Conservation (phyloP, 2,329 filamentous ascomycete species). For the Scedosporium boydii region DNA sequence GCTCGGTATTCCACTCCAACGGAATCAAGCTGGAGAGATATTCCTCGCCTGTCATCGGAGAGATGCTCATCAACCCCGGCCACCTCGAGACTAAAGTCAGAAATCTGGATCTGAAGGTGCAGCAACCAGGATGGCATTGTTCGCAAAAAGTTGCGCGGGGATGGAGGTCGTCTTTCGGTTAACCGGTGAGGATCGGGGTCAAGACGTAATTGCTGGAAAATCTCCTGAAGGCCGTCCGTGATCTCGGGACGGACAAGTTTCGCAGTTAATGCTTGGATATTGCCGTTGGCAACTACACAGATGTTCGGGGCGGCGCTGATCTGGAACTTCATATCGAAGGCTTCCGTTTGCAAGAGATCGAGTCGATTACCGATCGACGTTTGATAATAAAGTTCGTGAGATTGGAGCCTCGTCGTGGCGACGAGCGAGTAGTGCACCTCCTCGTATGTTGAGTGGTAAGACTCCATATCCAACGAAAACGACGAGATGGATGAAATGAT, state of each 20-base stretch:
- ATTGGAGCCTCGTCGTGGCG: slow-evolving; percentile 72
- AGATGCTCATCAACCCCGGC: slow-evolving; percentile 81
- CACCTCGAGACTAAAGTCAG: slow-evolving; percentile 82
- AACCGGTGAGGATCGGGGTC: slow-evolving; percentile 50
- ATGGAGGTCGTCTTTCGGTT: slow-evolving; percentile 33
- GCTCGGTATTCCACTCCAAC: slow-evolving; percentile 86
- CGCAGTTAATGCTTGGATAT: slow-evolving; percentile 76
- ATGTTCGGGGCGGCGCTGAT: slow-evolving; percentile 79
- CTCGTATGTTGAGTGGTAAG: slow-evolving; percentile 80
- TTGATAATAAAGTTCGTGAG: slow-evolving; percentile 90
- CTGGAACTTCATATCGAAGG: slow-evolving; percentile 77
- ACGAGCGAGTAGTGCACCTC: slow-evolving; percentile 80
- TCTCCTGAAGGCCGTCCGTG: slow-evolving; percentile 82
- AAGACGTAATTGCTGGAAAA: slow-evolving; percentile 71
- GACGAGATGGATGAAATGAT: slow-evolving; percentile 94
- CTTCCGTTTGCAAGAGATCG: slow-evolving; percentile 79
- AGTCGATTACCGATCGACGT: slow-evolving; percentile 74
- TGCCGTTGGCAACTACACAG: slow-evolving; percentile 69
- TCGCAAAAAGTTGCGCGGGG: slow-evolving; percentile 63
- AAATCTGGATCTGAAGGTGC: slow-evolving; percentile 74
- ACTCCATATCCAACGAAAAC: slow-evolving; percentile 85
- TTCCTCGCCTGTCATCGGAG: slow-evolving; percentile 69
- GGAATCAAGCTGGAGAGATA: slow-evolving; percentile 77
- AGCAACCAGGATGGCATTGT: slow-evolving; percentile 76
- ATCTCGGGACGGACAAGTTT: slow-evolving; percentile 91